A percentile compares a stretch with the other conserved stretches of the same genome.
Evolutionary conservation across 192 early-diverging fungal species (phyloP).

Genomic region (Coemansia sp.): DNA sequence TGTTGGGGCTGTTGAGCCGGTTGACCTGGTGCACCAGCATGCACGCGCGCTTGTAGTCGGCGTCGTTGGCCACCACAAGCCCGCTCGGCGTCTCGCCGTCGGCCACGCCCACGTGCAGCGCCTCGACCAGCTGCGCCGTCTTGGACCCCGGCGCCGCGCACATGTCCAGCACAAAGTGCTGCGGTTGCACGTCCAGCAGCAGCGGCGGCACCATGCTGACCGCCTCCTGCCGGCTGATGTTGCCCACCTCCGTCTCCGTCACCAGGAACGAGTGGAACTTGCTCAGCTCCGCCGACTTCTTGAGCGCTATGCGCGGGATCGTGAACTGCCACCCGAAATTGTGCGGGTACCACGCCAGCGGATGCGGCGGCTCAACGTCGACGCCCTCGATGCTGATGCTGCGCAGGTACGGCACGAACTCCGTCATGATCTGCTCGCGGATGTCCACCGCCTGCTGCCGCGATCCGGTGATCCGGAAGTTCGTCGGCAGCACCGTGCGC

Average conservation of each 20-base stretch:
- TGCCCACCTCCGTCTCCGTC: slow-evolving; percentile 96
- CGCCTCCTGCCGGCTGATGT: slow-evolving; percentile 93
- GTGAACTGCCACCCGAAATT: slow-evolving; percentile 86
- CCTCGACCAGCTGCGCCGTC: slow-evolving; percentile 89
- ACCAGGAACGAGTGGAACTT: slow-evolving; percentile 94
- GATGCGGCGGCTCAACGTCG: slow-evolving; percentile 68
- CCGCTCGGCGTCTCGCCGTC: slow-evolving; percentile 62
- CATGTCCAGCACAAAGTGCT: slow-evolving; percentile 89
- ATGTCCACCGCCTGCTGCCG: slow-evolving; percentile 55
- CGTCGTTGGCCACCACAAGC: slow-evolving; percentile 95
- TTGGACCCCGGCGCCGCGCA: slow-evolving; percentile 99
- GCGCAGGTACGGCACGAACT: slow-evolving; percentile 60
- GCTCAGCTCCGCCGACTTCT: slow-evolving; percentile 70
- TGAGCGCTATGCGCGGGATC: slow-evolving; percentile 70
- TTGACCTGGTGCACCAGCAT: slow-evolving; percentile 97
- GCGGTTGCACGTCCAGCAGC: slow-evolving; percentile 83
- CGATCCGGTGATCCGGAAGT: slow-evolving; percentile 92
- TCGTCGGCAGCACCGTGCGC: slow-evolving; percentile 76
- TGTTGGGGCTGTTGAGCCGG: slow-evolving; percentile 86
- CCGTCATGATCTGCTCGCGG: slow-evolving; percentile 52
- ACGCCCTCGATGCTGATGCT: slow-evolving; percentile 67
- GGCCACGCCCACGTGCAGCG: slow-evolving; percentile 63
- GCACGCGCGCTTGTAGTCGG: slow-evolving; percentile 84
- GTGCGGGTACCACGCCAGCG: slow-evolving; percentile 87
- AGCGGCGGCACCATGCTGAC: slow-evolving; percentile 98